phyloP scores from a whole-genome alignment of 495 filamentous ascomycete genomes.

The Xylaria sp. region DNA sequence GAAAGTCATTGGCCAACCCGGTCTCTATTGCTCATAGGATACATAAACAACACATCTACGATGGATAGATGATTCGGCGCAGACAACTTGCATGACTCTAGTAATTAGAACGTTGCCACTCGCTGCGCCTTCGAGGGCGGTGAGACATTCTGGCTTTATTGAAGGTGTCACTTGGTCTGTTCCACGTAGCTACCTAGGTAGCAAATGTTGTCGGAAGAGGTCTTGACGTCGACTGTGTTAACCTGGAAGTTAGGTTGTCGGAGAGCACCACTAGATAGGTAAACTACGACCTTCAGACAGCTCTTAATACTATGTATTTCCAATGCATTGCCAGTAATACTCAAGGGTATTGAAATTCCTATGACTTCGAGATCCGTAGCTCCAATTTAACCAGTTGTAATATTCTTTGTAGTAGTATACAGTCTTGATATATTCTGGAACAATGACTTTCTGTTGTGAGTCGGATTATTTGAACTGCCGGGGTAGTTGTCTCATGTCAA shows the following conservation, averaged over 20 bases:
- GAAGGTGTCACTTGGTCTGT: background rate
- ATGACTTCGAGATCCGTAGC: background rate
- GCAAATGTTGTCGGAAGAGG: background rate
- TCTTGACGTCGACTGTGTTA: background rate
- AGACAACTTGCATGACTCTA: constrained; percentile 3
- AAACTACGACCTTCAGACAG: background rate
- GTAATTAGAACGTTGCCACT: background rate
- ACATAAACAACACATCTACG: background rate
- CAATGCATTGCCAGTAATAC: background rate
- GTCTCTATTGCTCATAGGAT: background rate
- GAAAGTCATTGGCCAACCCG: background rate
- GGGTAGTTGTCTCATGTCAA: background rate
- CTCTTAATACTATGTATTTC: background rate
- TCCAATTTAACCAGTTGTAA: background rate
- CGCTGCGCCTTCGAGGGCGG: background rate
- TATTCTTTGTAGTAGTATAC: background rate
- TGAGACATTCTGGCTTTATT: constrained; percentile 9
- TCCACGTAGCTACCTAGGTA: background rate
- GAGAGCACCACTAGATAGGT: background rate
- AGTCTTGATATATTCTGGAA: background rate
- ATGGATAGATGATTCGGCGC: constrained; percentile 1
- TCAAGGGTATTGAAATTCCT: background rate
- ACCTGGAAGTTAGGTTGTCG: background rate
- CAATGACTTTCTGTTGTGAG: background rate
- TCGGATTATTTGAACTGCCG: background rate